Percentiles rank a stretch among this genome's conserved stretches.
These are phyloP conservation scores for Filobasidium wieringae DNA, from an alignment of 768 basidiomycete species.

Conservation along the genomic window DNA sequence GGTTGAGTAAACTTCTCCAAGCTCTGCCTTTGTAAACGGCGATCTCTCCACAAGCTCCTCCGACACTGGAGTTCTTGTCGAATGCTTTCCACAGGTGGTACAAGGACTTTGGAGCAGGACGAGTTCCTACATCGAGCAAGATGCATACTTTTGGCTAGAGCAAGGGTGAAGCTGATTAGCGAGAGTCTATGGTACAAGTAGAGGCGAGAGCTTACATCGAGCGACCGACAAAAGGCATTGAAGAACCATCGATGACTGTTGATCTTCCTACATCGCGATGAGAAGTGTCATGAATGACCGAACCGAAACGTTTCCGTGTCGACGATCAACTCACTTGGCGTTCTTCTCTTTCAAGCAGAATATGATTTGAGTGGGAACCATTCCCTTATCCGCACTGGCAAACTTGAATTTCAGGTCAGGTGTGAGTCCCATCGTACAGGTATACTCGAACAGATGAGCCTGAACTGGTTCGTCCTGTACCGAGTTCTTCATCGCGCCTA, in stretches of 20 bases:
- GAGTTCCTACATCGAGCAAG: constrained; percentile 85
- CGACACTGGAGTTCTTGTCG: constrained; percentile 57
- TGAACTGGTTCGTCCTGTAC: constrained; percentile 63
- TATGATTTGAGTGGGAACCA: constrained; percentile 87
- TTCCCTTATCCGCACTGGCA: constrained; percentile 50
- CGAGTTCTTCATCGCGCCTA: constrained; percentile 48
- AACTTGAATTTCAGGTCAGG: constrained; percentile 37
- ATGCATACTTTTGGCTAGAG: constrained; percentile 77
- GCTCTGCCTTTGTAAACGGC: constrained; percentile 81
- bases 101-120: constrained; percentile 73
- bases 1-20: constrained; percentile 70
- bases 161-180: constrained; percentile 35
- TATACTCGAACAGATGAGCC: constrained; percentile 73
- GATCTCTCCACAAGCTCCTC: constrained; percentile 95
- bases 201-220: constrained; percentile 52
- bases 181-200: neutral
- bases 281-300: constrained; percentile 84
- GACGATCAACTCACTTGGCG: constrained; percentile 45
- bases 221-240: constrained; percentile 41
- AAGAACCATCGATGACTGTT: constrained; percentile 91
- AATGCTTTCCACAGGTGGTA: constrained; percentile 96
- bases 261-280: constrained; percentile 56
- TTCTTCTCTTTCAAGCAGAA: constrained; percentile 41
- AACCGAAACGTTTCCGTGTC: constrained; percentile 80
- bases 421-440: constrained; percentile 38